Evolutionary conservation across 169 alveolate species (phyloP).

Genomic region (Eimeria necatrix): DNA sequence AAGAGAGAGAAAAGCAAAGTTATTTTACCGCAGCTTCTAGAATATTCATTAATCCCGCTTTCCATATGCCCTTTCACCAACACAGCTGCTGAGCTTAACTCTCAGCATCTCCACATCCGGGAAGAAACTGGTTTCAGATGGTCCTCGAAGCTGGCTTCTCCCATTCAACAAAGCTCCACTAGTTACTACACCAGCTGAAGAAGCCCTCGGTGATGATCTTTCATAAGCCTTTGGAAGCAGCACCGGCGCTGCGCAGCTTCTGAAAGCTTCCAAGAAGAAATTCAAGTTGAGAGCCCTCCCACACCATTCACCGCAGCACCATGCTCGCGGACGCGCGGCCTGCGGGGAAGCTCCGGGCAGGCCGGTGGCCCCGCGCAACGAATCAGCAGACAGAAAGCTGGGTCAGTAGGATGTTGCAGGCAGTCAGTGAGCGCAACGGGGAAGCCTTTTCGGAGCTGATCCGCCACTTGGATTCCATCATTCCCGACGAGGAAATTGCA

Average conservation of each 20-base stretch:
- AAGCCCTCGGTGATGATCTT: no score
- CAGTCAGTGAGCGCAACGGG: slow-evolving; percentile 26
- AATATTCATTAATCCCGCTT: not conserved
- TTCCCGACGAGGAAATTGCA: slow-evolving; percentile 55
- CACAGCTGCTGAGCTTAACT: not conserved
- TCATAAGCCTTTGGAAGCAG: no score
- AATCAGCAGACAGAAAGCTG: slow-evolving; percentile 46
- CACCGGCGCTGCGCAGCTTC: no score
- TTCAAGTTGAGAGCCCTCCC: no score
- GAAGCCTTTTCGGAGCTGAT: slow-evolving; percentile 48
- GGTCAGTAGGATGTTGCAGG: slow-evolving; percentile 38
- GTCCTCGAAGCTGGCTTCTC: no score
- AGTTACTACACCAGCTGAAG: no score
- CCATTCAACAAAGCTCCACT: no score
- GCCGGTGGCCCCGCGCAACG: slow-evolving; percentile 3
- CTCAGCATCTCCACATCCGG: not conserved
- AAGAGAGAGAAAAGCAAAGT: not conserved
- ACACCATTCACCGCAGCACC: no score
- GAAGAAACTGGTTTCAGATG: no score
- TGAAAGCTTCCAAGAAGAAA: no score
- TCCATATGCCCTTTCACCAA: no score
- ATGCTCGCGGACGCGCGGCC: not conserved
- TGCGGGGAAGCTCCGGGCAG: not conserved
- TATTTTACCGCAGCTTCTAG: not conserved
- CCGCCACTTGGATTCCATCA: not conserved